Evolutionary conservation across 805 yeast species (phyloP).

Genomic region (Lipomyces yamadae): DNA sequence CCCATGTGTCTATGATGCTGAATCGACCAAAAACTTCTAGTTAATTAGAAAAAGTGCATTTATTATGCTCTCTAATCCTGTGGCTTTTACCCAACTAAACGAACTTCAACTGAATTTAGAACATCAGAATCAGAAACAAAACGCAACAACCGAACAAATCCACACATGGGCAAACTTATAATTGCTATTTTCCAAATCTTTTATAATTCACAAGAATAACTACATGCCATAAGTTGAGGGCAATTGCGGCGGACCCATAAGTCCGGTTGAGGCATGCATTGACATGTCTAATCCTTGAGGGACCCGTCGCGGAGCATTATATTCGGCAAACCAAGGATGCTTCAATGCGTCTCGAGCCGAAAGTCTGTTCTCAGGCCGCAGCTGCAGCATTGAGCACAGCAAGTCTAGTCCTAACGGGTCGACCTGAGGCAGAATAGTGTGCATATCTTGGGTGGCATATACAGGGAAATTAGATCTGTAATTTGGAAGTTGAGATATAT

Average conservation of each 20-base stretch:
- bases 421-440: slow-evolving; percentile 67
- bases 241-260: slow-evolving; percentile 35
- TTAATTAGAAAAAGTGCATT: no score
- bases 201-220: not conserved
- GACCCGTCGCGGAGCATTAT: slow-evolving; percentile 44
- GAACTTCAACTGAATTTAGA: no score
- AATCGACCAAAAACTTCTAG: no score
- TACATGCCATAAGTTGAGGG: slow-evolving; percentile 30
- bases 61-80: no score
- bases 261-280: slow-evolving; percentile 12
- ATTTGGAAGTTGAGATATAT: slow-evolving; percentile 87
- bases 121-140: no score
- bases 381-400: slow-evolving; percentile 58
- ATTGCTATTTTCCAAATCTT: not conserved
- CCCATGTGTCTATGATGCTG: no score
- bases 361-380: slow-evolving; percentile 59
- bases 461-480: slow-evolving; percentile 82
- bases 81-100: no score
- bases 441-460: slow-evolving; percentile 85
- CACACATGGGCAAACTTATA: not conserved
- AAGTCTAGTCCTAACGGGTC: slow-evolving; percentile 73
- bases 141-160: no score
- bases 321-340: slow-evolving; percentile 84
- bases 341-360: slow-evolving; percentile 59
- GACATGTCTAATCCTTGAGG: slow-evolving; percentile 13